Conservation (phyloP, 2,329 filamentous ascomycete genomes). For the Ceratocystis destructans region DNA sequence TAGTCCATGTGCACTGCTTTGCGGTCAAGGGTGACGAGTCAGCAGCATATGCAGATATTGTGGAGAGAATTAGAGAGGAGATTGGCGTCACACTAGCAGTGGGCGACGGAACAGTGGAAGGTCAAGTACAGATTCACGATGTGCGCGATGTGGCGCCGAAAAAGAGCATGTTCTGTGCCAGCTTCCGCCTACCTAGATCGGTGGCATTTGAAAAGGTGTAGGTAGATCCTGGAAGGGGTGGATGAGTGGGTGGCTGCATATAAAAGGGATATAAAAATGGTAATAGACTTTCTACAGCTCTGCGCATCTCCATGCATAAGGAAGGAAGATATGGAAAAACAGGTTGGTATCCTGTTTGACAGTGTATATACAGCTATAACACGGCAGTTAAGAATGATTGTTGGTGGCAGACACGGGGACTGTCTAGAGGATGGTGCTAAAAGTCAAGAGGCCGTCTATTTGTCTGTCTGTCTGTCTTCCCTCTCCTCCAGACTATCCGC, state of each 20-base stretch:
- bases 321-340: background rate
- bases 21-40: slow-evolving; percentile 61
- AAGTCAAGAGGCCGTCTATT: too few species aligned
- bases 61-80: slow-evolving; percentile 31
- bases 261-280: background rate
- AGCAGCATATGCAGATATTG: slow-evolving; percentile 41
- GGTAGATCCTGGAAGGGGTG: background rate
- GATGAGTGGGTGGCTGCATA: background rate
- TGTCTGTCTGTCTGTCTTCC: too few species aligned
- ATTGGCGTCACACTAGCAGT: slow-evolving; percentile 29
- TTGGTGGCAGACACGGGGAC: too few species aligned
- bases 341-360: background rate
- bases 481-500: too few species aligned
- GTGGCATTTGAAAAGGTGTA: slow-evolving; percentile 55
- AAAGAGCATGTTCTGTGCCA: slow-evolving; percentile 95
- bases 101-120: slow-evolving; percentile 34
- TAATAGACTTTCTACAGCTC: background rate
- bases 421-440: too few species aligned
- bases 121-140: slow-evolving; percentile 45
- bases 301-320: background rate
- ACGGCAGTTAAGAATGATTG: too few species aligned
- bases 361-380: background rate
- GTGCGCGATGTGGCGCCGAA: slow-evolving; percentile 83
- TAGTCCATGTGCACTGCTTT: slow-evolving; percentile 94
- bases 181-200: slow-evolving; percentile 67